phyloP scores from a whole-genome alignment of 768 basidiomycete species.

The Chlorophyllum brunneum region DNA sequence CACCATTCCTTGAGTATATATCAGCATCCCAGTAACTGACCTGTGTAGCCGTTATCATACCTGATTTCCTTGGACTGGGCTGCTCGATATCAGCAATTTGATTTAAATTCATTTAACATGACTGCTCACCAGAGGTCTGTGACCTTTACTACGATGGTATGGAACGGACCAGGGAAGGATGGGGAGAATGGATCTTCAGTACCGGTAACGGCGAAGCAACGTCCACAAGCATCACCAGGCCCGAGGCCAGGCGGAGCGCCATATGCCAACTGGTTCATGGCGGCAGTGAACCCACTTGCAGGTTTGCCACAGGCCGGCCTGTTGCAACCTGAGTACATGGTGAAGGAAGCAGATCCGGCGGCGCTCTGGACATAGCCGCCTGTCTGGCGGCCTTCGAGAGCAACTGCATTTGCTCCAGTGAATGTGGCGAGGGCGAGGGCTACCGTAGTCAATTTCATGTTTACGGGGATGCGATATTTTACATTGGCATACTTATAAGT shows the following conservation, averaged over 20 bases:
- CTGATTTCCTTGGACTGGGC: constrained; percentile 45
- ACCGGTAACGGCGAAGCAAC: constrained; percentile 54
- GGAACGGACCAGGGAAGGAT: constrained; percentile 44
- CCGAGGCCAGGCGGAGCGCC: constrained; percentile 46
- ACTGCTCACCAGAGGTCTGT: constrained; percentile 36
- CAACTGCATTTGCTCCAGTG: constrained; percentile 21
- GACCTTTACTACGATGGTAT: constrained; percentile 52
- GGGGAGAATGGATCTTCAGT: constrained; percentile 50
- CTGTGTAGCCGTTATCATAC: constrained; percentile 16
- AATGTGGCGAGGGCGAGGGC: constrained; percentile 19
- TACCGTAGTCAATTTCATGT: constrained; percentile 20
- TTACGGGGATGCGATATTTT: background rate
- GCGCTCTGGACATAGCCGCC: constrained; percentile 53
- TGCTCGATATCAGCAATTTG: constrained; percentile 6
- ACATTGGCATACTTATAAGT: background rate
- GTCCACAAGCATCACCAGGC: constrained; percentile 57
- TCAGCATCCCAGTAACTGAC: background rate
- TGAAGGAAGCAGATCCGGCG: constrained; percentile 55
- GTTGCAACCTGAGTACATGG: constrained; percentile 48
- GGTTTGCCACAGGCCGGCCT: constrained; percentile 51
- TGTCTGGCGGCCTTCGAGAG: constrained; percentile 30
- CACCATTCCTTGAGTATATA: constrained; percentile 40
- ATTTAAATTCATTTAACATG: background rate
- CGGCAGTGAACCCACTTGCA: constrained; percentile 49
- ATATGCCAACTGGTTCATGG: constrained; percentile 54